Percentiles rank a stretch among this genome's conserved stretches.
Conservation (phyloP, 139 green algal species). For the Chlamydomonas asymmetrica region DNA sequence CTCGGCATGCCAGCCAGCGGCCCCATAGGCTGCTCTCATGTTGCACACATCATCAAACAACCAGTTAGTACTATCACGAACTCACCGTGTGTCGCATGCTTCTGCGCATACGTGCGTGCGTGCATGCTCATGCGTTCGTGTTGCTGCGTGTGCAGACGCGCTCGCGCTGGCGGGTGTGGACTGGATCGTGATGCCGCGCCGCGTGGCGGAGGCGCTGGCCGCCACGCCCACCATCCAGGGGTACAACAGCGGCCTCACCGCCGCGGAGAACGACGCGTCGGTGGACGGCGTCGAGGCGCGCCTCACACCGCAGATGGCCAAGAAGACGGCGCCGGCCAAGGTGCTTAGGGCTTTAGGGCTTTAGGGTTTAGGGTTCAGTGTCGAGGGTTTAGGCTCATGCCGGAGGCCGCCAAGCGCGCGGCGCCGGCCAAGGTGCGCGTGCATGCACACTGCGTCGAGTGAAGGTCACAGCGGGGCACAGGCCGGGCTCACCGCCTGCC, state of each 20-base stretch:
- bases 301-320: background rate
- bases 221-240: slow-evolving; percentile 53
- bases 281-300: slow-evolving; percentile 4
- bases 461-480: slow-evolving; percentile 5
- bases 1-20: background rate
- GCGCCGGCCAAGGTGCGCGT: slow-evolving; percentile 1
- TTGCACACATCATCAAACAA: background rate
- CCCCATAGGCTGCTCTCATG: background rate
- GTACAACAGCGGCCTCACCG: slow-evolving; percentile 71
- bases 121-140: background rate
- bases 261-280: background rate
- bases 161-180: slow-evolving; percentile 75
- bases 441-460: background rate
- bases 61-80: too few relatives aligned
- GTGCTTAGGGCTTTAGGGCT: slow-evolving; percentile 7
- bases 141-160: slow-evolving; percentile 48
- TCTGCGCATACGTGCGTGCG: background rate
- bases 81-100: too few relatives aligned
- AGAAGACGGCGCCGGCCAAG: slow-evolving; percentile 10
- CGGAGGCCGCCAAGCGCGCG: too few relatives aligned
- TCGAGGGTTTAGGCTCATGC: too few relatives aligned
- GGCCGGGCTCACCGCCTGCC: background rate
- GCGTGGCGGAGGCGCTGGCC: slow-evolving; percentile 56
- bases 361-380: too few relatives aligned
- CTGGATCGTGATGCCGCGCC: slow-evolving; percentile 67